Conservation (phyloP, 2,329 filamentous ascomycete species). For the Hymenoscyphus fructigenus region DNA sequence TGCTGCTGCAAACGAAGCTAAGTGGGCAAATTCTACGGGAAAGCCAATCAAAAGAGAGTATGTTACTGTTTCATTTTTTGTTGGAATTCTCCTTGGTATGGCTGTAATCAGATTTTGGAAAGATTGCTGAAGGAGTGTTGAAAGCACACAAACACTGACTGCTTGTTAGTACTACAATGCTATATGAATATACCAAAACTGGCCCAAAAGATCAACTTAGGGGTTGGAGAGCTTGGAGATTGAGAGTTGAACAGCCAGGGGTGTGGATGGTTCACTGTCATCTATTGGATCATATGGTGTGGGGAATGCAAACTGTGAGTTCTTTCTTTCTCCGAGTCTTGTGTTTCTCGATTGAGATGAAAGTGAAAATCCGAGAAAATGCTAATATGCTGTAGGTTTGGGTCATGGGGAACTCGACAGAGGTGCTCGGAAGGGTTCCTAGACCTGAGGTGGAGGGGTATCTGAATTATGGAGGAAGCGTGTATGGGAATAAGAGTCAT, state of each 20-base stretch:
- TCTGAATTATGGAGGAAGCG: slow-evolving; percentile 36
- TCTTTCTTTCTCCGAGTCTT: no score
- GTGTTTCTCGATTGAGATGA: no score
- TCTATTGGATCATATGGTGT: slow-evolving; percentile 48
- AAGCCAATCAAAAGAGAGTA: slow-evolving; percentile 1
- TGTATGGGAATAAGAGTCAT: slow-evolving; percentile 32
- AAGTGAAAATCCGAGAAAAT: no score
- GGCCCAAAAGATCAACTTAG: slow-evolving; percentile 36
- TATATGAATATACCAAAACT: slow-evolving; percentile 45
- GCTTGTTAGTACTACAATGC: slow-evolving; percentile 39
- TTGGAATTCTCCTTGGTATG: background rate
- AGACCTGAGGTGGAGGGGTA: slow-evolving; percentile 35
- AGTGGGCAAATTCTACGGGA: slow-evolving; percentile 28
- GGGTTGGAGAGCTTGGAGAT: slow-evolving; percentile 53
- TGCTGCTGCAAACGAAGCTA: slow-evolving; percentile 40
- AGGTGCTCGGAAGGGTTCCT: slow-evolving; percentile 26
- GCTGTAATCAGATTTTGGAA: background rate
- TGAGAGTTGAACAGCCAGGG: slow-evolving; percentile 46
- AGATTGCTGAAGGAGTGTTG: background rate
- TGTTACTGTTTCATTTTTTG: background rate
- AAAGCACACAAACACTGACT: no score
- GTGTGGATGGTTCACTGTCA: slow-evolving; percentile 53
- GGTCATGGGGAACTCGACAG: slow-evolving; percentile 37
- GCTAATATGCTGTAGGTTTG: slow-evolving; percentile 21
- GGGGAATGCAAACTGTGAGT: slow-evolving; percentile 40